A percentile compares a stretch with the other conserved stretches of the same genome.
Conservation (phyloP, 164 flowering plant genomes). For the Echeveria elegans region DNA sequence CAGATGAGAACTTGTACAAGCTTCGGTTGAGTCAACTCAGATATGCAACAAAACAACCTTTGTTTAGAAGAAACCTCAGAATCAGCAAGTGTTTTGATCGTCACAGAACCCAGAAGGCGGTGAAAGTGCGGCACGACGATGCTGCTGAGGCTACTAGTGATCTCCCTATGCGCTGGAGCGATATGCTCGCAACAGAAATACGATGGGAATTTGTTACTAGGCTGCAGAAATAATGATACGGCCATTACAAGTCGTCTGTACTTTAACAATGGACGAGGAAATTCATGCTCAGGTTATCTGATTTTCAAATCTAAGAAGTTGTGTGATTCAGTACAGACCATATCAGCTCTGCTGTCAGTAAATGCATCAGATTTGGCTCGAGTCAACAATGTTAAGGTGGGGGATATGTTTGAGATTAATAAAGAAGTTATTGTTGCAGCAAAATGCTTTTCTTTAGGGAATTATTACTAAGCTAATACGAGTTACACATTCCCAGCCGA, state of each 20-base stretch:
- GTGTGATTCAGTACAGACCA: constrained; percentile 28
- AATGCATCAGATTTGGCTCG: constrained; percentile 23
- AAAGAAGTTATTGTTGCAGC: constrained; percentile 43
- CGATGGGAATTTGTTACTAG: constrained; percentile 20
- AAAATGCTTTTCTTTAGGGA: constrained; percentile 37
- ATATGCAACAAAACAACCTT: too few species aligned
- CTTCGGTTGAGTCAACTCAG: not conserved
- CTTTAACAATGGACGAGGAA: constrained; percentile 28
- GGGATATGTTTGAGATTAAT: constrained; percentile 16
- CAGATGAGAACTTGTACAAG: not conserved
- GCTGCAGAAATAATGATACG: constrained; percentile 16
- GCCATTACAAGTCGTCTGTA: constrained; percentile 25
- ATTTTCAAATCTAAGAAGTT: constrained; percentile 34
- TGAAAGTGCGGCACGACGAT: not conserved
- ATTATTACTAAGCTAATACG: constrained; percentile 39
- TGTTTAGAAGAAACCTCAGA: not conserved
- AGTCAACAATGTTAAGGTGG: constrained; percentile 24
- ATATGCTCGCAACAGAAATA: constrained; percentile 30
- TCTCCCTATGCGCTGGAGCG: not conserved
- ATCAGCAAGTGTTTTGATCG: not conserved
- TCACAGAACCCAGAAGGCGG: not conserved
- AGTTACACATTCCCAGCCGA: constrained; percentile 14
- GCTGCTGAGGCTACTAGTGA: not conserved
- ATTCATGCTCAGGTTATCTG: constrained; percentile 32
- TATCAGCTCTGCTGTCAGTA: constrained; percentile 32